Percentiles rank a stretch among this genome's conserved stretches.
These are phyloP conservation scores for Globisporangium carolinianum DNA, from an alignment of 352 stramenopile genomes.

Conservation along the genomic window DNA sequence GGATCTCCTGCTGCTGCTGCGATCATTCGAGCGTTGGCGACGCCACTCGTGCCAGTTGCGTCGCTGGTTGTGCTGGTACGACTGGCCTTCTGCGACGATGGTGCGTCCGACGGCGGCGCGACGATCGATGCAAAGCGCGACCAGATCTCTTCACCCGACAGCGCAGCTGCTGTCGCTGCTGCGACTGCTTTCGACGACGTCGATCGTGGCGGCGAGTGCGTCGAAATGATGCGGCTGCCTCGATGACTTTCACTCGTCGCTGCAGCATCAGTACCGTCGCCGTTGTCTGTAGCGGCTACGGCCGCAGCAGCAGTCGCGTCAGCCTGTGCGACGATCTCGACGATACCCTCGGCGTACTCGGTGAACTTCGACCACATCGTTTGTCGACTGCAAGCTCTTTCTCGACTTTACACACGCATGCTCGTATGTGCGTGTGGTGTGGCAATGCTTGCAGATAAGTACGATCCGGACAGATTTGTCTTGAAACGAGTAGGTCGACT, in stretches of 20 bases:
- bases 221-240: background rate
- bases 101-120: slow-evolving; percentile 19
- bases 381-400: too few species aligned
- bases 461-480: too few species aligned
- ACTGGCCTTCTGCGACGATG: slow-evolving; percentile 6
- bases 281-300: background rate
- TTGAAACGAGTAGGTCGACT: background rate
- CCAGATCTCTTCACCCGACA: slow-evolving; percentile 29
- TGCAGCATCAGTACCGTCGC: background rate
- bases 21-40: background rate
- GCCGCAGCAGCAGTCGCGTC: slow-evolving; percentile 17
- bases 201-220: slow-evolving; percentile 14
- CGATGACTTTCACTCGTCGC: background rate
- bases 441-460: too few species aligned
- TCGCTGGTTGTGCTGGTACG: background rate
- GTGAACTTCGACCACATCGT: slow-evolving; percentile 65
- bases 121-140: slow-evolving; percentile 38
- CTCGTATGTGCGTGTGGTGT: background rate
- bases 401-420: too few species aligned
- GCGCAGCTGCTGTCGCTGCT: background rate
- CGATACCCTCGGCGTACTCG: slow-evolving; percentile 44
- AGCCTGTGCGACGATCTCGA: slow-evolving; percentile 63
- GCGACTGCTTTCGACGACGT: slow-evolving; percentile 1
- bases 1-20: background rate
- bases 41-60: background rate